phyloP scores from a whole-genome alignment of 2,329 filamentous ascomycete species.

The Diaporthe aspalathi region DNA sequence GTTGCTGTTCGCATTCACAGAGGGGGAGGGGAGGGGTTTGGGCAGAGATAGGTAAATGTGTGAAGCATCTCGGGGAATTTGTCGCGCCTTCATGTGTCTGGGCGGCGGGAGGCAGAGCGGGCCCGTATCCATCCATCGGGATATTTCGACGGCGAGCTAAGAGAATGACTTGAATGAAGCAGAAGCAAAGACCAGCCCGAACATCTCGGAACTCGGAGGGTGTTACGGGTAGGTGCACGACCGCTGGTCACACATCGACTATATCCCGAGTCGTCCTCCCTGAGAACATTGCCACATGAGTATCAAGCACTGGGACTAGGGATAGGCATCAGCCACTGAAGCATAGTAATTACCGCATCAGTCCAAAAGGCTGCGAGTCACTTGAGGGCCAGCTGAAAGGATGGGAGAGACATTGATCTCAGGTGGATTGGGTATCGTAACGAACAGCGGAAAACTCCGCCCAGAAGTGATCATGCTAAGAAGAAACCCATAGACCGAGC shows the following conservation, averaged over 20 bases:
- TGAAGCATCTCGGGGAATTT: not conserved
- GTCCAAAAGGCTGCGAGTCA: not conserved
- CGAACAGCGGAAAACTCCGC: not conserved
- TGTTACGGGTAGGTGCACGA: not conserved
- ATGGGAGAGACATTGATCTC: not conserved
- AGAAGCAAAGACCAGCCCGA: not conserved
- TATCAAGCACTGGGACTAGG: too few species aligned
- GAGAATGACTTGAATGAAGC: not conserved
- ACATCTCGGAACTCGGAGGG: not conserved
- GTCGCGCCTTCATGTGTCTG: not conserved
- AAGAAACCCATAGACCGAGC: not conserved
- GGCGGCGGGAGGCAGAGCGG: not conserved
- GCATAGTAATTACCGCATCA: not conserved
- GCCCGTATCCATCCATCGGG: not conserved
- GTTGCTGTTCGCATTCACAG: too few species aligned
- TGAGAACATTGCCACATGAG: not conserved
- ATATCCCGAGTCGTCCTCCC: not conserved
- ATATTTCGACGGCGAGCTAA: not conserved
- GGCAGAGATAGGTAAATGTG: too few species aligned
- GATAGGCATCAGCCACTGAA: not conserved
- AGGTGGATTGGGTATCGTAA: constrained; percentile 21
- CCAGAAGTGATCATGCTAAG: constrained; percentile 1
- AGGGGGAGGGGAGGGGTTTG: too few species aligned
- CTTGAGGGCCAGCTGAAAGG: not conserved
- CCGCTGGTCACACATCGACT: not conserved